phyloP scores from a whole-genome alignment of 208 protist species.

The Trypanosoma platydactyli region DNA sequence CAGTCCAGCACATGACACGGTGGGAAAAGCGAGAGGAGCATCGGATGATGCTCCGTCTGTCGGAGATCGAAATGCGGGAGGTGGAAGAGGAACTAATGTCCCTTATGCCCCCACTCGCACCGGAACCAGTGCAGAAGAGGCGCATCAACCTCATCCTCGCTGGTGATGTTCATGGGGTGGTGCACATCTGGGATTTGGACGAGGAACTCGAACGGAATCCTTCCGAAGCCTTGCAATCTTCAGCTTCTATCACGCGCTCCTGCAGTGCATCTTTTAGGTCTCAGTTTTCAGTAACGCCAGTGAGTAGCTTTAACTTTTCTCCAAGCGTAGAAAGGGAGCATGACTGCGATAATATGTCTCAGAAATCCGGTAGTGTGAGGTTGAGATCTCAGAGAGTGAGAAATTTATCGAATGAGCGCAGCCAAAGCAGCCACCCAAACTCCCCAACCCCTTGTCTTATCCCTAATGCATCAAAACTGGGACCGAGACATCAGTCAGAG shows the following conservation, averaged over 20 bases:
- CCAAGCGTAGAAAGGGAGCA: background rate
- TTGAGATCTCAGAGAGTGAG: background rate
- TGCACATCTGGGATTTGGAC: constrained; percentile 89
- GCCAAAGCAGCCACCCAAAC: background rate
- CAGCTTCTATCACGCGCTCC: background rate
- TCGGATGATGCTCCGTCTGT: constrained; percentile 52
- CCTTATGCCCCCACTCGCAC: constrained; percentile 67
- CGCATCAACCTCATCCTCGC: constrained; percentile 83
- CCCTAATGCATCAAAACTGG: background rate
- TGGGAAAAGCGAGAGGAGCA: constrained; percentile 78
- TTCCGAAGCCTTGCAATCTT: background rate
- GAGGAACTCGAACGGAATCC: constrained; percentile 52
- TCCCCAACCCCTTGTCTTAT: background rate
- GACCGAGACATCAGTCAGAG: background rate
- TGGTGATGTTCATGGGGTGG: constrained; percentile 65
- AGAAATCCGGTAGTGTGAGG: background rate
- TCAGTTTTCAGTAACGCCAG: background rate
- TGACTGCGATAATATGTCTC: background rate
- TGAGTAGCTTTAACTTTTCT: background rate
- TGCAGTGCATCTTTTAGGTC: background rate
- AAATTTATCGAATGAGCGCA: background rate
- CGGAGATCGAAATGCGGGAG: constrained; percentile 75
- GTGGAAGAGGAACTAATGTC: constrained; percentile 65
- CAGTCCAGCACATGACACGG: constrained; percentile 63
- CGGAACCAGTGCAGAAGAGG: constrained; percentile 60